These are phyloP conservation scores for Aquilaria malaccensis DNA, from an alignment of 345 rosid genomes.

Conservation along the genomic window DNA sequence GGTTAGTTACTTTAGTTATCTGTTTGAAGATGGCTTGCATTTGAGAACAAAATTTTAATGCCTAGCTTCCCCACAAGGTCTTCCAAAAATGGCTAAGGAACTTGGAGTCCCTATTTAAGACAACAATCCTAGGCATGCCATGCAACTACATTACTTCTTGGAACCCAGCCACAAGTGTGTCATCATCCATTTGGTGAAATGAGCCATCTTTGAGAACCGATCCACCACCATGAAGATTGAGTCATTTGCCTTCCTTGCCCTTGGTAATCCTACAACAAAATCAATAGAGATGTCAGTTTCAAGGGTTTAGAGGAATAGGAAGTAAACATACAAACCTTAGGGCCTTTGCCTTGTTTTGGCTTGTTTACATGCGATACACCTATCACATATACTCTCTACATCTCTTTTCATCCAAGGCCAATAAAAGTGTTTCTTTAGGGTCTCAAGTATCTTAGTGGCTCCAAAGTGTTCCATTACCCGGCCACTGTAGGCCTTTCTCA, in stretches of 20 bases:
- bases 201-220: background rate
- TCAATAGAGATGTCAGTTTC: background rate
- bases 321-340: background rate
- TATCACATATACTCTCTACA: background rate
- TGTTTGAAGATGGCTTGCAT: no score
- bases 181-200: background rate
- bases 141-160: background rate
- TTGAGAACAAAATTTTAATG: no score
- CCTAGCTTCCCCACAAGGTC: background rate
- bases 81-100: background rate
- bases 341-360: background rate
- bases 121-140: background rate
- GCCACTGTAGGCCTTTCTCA: background rate
- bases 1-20: no score
- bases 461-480: background rate
- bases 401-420: background rate
- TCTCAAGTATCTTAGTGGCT: background rate
- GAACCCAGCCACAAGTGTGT: background rate
- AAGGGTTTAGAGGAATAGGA: background rate
- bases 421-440: background rate
- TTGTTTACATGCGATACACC: background rate
- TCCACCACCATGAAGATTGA: background rate
- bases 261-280: background rate
- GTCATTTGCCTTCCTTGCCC: background rate
- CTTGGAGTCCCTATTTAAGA: background rate